Base-by-base conservation (phyloP, 805 yeast genomes). In the Priceomyces haplophilus region DNA sequence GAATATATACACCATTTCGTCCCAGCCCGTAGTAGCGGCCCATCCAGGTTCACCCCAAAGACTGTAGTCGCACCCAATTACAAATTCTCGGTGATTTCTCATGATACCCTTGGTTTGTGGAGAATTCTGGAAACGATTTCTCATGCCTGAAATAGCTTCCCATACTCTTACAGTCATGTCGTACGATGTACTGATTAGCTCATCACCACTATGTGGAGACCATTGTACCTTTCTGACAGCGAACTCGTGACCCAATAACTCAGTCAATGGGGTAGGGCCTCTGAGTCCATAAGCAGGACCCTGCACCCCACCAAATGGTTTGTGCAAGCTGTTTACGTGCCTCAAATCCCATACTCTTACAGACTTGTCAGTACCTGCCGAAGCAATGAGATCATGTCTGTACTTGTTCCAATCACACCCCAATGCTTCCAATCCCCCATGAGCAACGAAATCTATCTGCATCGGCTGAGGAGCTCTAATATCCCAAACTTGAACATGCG, bases 21-120 rank as follows among this genome's bases (percentile, higher is more conserved):
- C 99, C 96, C 97, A 91, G 1, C 96, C 97, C 0, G 90, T 83
- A 12, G 96, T 83, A 7, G 93, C 95, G 13, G 85, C 89, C 89
- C 93, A 90, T 1, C 97, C 97, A 1, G 93, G 95, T 52, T 82
- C 83, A 2, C 98, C 99, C 97, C 97, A 91, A 40, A 93, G 64
- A 50, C 95, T 84, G 86, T 96, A 93, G 67, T 93, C 98, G 49
- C 90, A 85, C 13, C 95, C 97, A 52, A 86, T 79, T 1, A 85
- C 97, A 66, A 91, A 91, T 69, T 91, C 99, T 21, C 80, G 75
- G 65, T 93, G 98, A 41, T 64, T 65, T 17, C 75, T 71, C 70
- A 88, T 87, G 13, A 75, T 74, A 6, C 78, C 78, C 29, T 72
- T 64, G 0, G 85, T 85, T 39, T 76, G 76, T 31, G 75, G 64